A percentile compares a stretch with the other conserved stretches of the same genome.
Conservation (phyloP, 2,329 filamentous ascomycete genomes). For the Arthroderma uncinatum region DNA sequence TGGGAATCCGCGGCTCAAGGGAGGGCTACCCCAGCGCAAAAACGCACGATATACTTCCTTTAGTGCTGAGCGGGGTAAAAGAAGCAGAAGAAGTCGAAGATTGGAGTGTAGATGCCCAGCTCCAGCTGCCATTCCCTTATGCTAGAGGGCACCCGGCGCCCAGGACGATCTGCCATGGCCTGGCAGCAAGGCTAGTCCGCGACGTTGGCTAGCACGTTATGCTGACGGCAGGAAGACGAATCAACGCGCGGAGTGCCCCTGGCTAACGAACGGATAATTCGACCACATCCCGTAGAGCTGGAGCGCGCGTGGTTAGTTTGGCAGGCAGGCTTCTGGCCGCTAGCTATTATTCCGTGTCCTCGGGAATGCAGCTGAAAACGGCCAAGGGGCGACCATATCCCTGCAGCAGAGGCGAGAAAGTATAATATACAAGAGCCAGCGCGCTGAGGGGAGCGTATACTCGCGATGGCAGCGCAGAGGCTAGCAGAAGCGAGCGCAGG, state of each 20-base stretch:
- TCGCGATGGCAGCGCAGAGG: neutral
- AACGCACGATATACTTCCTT: neutral
- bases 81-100: too few species aligned
- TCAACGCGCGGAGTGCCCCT: neutral
- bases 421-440: neutral
- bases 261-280: neutral
- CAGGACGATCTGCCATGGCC: too few species aligned
- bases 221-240: neutral
- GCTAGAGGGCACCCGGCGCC: too few species aligned
- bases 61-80: neutral
- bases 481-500: neutral
- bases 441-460: neutral
- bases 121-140: too few species aligned
- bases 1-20: constrained; percentile 2
- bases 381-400: neutral
- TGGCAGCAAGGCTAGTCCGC: too few species aligned
- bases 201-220: too few species aligned
- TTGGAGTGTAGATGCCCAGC: too few species aligned
- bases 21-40: neutral
- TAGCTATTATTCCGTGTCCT: neutral
- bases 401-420: constrained; percentile 2
- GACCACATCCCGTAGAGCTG: neutral
- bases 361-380: neutral
- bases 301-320: neutral
- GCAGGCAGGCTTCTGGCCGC: neutral